Percentiles rank a stretch among this genome's conserved stretches.
phyloP scores from a whole-genome alignment of 2,329 filamentous ascomycete species.

The Sclerotinia nivalis region DNA sequence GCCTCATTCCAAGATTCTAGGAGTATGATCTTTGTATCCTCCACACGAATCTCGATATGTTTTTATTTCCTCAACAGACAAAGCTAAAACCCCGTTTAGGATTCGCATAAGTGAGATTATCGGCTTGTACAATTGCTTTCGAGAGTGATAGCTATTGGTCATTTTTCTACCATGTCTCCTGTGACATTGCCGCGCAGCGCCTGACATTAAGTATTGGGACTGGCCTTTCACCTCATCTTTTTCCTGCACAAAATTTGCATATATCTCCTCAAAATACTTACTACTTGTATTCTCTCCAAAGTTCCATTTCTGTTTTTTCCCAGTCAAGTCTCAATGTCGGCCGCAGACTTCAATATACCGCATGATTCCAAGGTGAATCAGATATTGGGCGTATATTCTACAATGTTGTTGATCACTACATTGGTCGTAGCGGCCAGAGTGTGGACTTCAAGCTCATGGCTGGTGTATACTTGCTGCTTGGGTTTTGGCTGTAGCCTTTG shows the following conservation, averaged over 20 bases:
- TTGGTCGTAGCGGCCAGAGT: conserved; percentile 16
- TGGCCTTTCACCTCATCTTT: neutral
- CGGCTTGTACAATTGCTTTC: neutral
- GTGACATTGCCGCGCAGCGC: neutral
- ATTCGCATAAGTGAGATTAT: neutral
- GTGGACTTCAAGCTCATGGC: conserved; percentile 15
- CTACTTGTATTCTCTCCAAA: neutral
- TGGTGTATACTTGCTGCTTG: conserved; percentile 20
- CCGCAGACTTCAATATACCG: neutral
- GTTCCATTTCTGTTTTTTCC: neutral
- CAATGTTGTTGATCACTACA: conserved; percentile 18
- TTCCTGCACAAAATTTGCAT: neutral
- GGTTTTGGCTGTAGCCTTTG: conserved; percentile 14
- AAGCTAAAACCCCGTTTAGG: neutral
- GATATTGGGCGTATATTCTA: conserved; percentile 17
- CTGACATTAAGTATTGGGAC: neutral
- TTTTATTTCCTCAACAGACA: neutral
- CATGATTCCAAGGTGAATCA: conserved; percentile 20
- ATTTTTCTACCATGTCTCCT: neutral
- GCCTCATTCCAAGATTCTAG: neutral
- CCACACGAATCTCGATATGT: neutral
- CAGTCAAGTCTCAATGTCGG: neutral
- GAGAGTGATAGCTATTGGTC: neutral
- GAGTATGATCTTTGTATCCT: neutral
- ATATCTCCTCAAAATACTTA: neutral